Percentiles rank a stretch among this genome's conserved stretches.
These are phyloP conservation scores for Naegleria gruberi DNA, from an alignment of 208 protist genomes.

Conservation along the genomic window DNA sequence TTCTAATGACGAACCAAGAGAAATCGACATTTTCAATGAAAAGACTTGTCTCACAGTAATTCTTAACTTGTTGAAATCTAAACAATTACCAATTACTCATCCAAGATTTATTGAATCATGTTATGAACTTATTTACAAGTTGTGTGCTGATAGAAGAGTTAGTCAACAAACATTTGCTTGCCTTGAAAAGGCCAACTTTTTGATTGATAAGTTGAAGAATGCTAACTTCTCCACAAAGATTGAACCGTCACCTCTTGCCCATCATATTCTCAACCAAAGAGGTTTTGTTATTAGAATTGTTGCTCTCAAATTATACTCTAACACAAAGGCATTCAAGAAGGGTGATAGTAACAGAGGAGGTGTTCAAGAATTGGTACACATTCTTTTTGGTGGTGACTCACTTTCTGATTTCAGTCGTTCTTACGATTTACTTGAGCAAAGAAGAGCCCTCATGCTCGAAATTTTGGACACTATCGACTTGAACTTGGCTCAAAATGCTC, in stretches of 20 bases:
- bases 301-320: neutral
- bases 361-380: neutral
- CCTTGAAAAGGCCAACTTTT: neutral
- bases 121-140: neutral
- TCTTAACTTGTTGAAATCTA: neutral
- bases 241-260: neutral
- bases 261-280: neutral
- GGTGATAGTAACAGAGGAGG: neutral
- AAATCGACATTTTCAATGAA: constrained; percentile 2
- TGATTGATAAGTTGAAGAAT: neutral
- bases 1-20: neutral
- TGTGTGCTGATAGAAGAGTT: neutral
- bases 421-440: neutral
- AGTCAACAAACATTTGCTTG: neutral
- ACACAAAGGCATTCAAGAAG: neutral
- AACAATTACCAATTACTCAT: neutral
- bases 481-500: neutral
- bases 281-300: neutral
- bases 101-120: neutral
- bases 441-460: neutral
- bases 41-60: neutral
- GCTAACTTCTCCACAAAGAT: neutral
- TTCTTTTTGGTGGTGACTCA: neutral
- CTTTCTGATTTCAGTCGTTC: neutral
- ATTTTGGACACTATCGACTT: neutral